Base-by-base conservation (phyloP, 176 grass and related monocot species). In the Avena sativa region DNA sequence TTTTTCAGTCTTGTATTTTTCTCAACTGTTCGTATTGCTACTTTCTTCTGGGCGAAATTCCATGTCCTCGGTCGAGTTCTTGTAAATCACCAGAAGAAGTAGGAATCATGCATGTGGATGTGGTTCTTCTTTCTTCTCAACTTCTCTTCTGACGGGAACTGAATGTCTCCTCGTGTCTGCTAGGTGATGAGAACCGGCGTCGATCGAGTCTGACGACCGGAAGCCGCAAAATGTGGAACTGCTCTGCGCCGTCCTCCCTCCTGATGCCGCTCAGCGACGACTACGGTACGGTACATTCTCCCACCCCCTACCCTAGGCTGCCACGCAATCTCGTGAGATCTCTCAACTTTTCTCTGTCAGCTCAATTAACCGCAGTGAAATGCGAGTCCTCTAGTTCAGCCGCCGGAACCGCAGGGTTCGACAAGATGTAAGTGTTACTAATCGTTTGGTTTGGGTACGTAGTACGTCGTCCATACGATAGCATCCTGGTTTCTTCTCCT, bases 171-270 rank as follows among this genome's bases (percentile, higher is more conserved):
- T 20, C 25, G 21, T 71, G 43, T 10, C 75, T 38, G 30, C 14
- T 14, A 68, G 88, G 51, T 4, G 56, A 38, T 53, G 65, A 84
- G 43, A 51, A 30, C 46, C 65, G 48, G 8, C 6, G 34, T 47
- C 55, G 15, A 62, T 58, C 46, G 28, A 2, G 73, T 32, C 46
- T 12, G 30, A 56, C 64, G 34, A 4, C 20, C 48, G 6, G 26
- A 9, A 19, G 46, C 9, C 8, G 26, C 0, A 15, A 32, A 84
- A 93, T 93, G 89, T 91, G 92, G 89, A 86, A 91, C 89, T 75
- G 56, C 61, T 86, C 83, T 7, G 83, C 43, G 2, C 34, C 87
- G 25, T 75, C 76, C 12, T 44, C 83, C 20, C 60, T 84, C 32
- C 28, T 88, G 43, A 34, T 86, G 68, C 89, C 91, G 8, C 44